Base-by-base conservation (phyloP, 2,329 filamentous ascomycete species). In the Hymenoscyphus infarciens region DNA sequence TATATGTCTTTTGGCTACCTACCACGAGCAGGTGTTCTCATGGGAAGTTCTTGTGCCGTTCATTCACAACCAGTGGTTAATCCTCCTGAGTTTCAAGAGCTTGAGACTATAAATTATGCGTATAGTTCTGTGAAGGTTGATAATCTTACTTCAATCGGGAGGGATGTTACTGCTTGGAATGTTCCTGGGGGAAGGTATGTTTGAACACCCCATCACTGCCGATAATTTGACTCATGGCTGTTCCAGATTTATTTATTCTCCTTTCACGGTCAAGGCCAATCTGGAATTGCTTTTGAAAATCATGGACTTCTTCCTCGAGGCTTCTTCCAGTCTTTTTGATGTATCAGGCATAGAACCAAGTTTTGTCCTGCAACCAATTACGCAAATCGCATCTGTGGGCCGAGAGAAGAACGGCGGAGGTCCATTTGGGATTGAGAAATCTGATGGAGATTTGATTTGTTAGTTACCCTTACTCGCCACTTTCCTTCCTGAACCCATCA, bases 191-290 rank as follows among this genome's bases (percentile, higher is more conserved):
- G 33, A 22, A 33, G 55, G 55, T 57, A 22, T 15, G 31, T 57
- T 35, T 22, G 4, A 6, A 38, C 6, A 4, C 5, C 19, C 5
- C 4, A 7, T 19, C 19, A 22, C 11, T 33, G 13, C 33, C 33
- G 10, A 15, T 11, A 10, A 39, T 22, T 22, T 13, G 33, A 13
- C 29, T 38, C 3, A 22, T 11, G 3, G 7, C 22, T 10, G 2
- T 13, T 8, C 4, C 8, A 57, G 55, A 19, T 57, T 33, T 16
- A 39, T 57, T 7, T 57, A 57, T 38, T 4, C 29, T 3, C 55
- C 55, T 33, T 22, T 57, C 55, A 57, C 54, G 5, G n/a, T 56
- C 22, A 35, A 56, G 39, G 39, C n/a, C 39, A 42, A 42, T 42
- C 16, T 42, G 5, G 39, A 42, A 19, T 19, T 42, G 4, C 39